Evolutionary conservation across 345 rosid species (phyloP), one percentile per base, ranked within the genome.

Genomic region (Aegle marmelos): DNA sequence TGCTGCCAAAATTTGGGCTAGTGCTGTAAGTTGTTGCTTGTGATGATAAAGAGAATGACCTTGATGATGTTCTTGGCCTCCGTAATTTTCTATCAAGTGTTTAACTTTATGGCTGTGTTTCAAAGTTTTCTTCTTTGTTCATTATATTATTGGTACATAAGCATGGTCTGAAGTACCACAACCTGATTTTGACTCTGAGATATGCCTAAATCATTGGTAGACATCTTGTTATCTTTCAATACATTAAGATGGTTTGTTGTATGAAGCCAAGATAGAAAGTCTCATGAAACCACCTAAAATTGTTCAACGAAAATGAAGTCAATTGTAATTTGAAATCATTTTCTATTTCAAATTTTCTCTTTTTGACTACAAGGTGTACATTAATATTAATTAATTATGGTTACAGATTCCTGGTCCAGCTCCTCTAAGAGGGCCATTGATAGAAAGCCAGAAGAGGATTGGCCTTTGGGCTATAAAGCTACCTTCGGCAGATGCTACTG

Each of bases 401-500:
- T 82, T 86, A 83, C 88, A 93, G 98, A 93, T 95, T 89, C 89
- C 86, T 41, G 98, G 94, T 72, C 89, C 97, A 19, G 62, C 41
- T 57, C 89, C 91, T 78, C 84, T 93, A 54, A 90, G 83, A 84
- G 94, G 94, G 41, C 80, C 94, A 41, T 33, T 70, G 1, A 62
- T 93, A 27, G 98, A 95, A 73, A 85, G 87, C 75, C 97, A 89
- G 80, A 88, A 91, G 79, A 85, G 90, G 82, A 77, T 90, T 76
- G 95, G 95, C 37, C 92, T 93, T 58, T 89, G 92, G 95, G 94
- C 98, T 31, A 73, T 91, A 62, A 95, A 85, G 87, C 82, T 93
- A 75, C 98, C 98, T 56, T 91, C 98, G 1, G 94, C 98, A 30
- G 98, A 95, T 80, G 86, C 97, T 4, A 70, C 87, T 21, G 90